Percentiles rank a stretch among this genome's conserved stretches.
These are phyloP conservation scores for Strigomonas galati DNA, from an alignment of 208 protist genomes.

Conservation along the genomic window DNA sequence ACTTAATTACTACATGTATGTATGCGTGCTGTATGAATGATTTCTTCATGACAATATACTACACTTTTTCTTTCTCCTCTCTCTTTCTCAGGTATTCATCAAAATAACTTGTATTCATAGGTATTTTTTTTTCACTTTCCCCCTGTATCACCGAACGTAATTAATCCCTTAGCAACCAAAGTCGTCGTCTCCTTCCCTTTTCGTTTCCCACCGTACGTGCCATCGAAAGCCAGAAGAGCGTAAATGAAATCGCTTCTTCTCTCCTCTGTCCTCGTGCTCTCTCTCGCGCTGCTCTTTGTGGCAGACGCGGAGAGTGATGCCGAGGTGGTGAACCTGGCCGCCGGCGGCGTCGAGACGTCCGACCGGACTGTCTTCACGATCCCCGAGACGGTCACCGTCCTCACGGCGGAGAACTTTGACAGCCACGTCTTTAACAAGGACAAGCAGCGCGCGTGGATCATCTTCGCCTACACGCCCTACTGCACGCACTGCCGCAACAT, in stretches of 20 bases:
- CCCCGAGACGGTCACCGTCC: conserved; percentile 27
- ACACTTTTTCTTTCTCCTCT: not conserved
- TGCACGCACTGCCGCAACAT: conserved; percentile 77
- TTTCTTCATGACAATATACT: not conserved
- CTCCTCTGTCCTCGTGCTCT: not conserved
- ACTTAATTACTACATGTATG: conserved; percentile 7
- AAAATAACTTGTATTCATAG: no score
- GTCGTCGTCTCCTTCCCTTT: no score
- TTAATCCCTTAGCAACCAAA: no score
- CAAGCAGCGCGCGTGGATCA: conserved; percentile 46
- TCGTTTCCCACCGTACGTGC: not conserved
- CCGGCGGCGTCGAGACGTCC: conserved; percentile 12
- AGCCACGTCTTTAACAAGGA: conserved; percentile 49
- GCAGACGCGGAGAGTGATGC: conserved; percentile 3
- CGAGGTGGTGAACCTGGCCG: conserved; percentile 20
- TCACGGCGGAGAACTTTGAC: conserved; percentile 63
- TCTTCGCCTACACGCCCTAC: conserved; percentile 83
- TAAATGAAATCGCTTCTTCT: conserved; percentile 1
- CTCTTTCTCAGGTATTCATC: no score
- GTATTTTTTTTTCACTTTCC: no score
- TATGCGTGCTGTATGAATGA: not conserved
- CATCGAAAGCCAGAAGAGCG: not conserved
- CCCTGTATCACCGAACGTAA: no score
- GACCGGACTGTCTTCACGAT: conserved; percentile 24
- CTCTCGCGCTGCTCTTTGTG: conserved; percentile 3